Evolutionary conservation across 2,329 filamentous ascomycete species (phyloP).

Genomic region (Coniochaeta sp.): DNA sequence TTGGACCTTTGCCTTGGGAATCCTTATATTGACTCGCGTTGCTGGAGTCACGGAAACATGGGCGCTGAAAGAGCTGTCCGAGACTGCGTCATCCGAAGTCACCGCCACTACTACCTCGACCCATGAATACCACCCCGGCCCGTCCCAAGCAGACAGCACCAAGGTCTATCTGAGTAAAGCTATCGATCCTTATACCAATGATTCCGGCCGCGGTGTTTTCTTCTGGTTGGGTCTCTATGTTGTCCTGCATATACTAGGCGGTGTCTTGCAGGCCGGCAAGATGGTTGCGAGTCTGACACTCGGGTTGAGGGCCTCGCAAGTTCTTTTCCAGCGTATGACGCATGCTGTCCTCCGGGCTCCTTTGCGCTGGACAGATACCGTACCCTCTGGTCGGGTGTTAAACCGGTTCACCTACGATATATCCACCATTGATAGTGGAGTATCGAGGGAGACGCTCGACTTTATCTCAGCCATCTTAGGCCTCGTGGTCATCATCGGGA

Average conservation of each 20-base stretch:
- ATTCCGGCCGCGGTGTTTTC: constrained; percentile 9
- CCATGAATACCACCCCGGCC: neutral
- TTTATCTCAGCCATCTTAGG: constrained; percentile 21
- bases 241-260: constrained; percentile 18
- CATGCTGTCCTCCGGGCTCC: constrained; percentile 29
- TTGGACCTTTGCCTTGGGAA: constrained; percentile 17
- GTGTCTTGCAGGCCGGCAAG: constrained; percentile 13
- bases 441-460: constrained; percentile 19
- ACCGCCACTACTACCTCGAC: neutral
- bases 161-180: constrained; percentile 8
- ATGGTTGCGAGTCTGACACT: constrained; percentile 20
- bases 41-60: constrained; percentile 20
- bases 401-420: constrained; percentile 34
- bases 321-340: constrained; percentile 24
- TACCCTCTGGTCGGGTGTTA: constrained; percentile 31
- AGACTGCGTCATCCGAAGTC: constrained; percentile 13
- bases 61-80: constrained; percentile 25
- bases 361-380: constrained; percentile 30
- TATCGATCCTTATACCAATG: constrained; percentile 3
- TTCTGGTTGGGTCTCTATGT: constrained; percentile 22
- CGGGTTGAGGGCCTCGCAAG: constrained; percentile 20
- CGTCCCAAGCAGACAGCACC: neutral
- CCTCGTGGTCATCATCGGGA: constrained; percentile 26
- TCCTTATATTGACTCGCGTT: constrained; percentile 16
- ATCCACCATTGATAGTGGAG: constrained; percentile 26